phyloP scores from a whole-genome alignment of 192 early-diverging fungal genomes.

The Blastocladiella britannica region DNA sequence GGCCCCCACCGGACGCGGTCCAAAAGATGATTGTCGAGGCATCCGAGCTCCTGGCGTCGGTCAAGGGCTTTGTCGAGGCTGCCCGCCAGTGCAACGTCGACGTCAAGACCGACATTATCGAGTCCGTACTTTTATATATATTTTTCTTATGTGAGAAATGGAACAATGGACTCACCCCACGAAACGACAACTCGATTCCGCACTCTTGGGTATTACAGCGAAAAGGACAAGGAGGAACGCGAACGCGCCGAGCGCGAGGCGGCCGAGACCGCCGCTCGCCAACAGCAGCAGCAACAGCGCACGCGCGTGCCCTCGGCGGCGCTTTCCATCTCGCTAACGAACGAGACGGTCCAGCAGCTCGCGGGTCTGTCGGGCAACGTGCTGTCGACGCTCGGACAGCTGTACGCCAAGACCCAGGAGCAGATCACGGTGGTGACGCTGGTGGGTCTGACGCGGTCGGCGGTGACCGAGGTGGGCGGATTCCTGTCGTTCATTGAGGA shows the following conservation, averaged over 20 bases:
- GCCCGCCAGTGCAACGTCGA: slow-evolving; percentile 34
- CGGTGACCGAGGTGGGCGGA: slow-evolving; percentile 29
- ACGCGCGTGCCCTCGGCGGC: slow-evolving; percentile 2
- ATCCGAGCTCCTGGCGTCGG: slow-evolving; percentile 50
- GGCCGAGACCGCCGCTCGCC: slow-evolving; percentile 11
- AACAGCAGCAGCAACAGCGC: background rate
- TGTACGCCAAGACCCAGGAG: background rate
- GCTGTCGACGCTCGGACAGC: background rate
- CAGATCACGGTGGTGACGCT: slow-evolving; percentile 3
- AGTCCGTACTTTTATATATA: slow-evolving; percentile 2
- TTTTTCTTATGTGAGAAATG: too few species aligned
- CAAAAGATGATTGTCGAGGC: slow-evolving; percentile 50
- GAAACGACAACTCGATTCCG: too few species aligned
- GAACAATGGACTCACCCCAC: too few species aligned
- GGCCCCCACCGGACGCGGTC: slow-evolving; percentile 71
- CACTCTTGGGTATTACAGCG: too few species aligned
- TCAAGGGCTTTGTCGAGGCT: slow-evolving; percentile 48
- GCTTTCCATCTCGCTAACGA: slow-evolving; percentile 3
- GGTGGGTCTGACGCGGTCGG: slow-evolving; percentile 17
- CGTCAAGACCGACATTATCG: slow-evolving; percentile 4
- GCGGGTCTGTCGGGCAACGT: background rate
- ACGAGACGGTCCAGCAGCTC: background rate
- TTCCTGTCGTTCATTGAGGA: slow-evolving; percentile 30
- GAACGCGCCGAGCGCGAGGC: slow-evolving; percentile 2
- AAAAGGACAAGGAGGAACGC: too few species aligned